phyloP scores from a whole-genome alignment of 225 moss, liverwort and hornwort species.

The Bryoerythrophyllum caledonicum region DNA sequence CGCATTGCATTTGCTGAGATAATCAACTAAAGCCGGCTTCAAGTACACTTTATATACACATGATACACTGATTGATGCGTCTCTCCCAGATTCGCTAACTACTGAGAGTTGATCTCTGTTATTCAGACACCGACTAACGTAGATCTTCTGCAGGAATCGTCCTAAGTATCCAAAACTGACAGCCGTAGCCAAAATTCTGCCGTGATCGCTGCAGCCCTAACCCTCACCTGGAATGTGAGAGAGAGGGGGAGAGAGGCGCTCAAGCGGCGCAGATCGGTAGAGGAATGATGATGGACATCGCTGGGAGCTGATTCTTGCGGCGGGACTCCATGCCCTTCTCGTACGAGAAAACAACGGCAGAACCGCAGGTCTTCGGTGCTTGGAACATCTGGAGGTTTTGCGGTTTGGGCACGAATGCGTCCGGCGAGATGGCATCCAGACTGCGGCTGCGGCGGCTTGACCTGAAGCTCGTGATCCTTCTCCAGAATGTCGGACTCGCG shows the following conservation, averaged over 20 bases:
- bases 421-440: constrained; percentile 7
- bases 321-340: neutral
- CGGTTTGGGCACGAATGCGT: neutral
- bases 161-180: neutral
- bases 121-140: constrained; percentile 4
- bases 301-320: constrained; percentile 13
- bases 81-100: neutral
- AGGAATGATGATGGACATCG: constrained; percentile 3
- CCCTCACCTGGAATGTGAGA: neutral
- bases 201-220: neutral
- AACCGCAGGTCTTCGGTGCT: neutral
- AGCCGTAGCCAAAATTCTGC: no score
- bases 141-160: neutral
- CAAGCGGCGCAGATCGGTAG: constrained; percentile 20
- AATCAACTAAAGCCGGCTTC: neutral
- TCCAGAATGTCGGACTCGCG: constrained; percentile 35
- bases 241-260: neutral
- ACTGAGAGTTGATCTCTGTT: neutral
- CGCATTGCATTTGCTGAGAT: neutral
- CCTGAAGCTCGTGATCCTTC: constrained; percentile 29
- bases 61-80: neutral
- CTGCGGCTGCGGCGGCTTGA: constrained; percentile 18
- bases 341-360: constrained; percentile 1
- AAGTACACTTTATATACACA: neutral
- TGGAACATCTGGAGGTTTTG: constrained; percentile 19